phyloP scores from a whole-genome alignment of 129 eudicot species.

The Arctium lappa region DNA sequence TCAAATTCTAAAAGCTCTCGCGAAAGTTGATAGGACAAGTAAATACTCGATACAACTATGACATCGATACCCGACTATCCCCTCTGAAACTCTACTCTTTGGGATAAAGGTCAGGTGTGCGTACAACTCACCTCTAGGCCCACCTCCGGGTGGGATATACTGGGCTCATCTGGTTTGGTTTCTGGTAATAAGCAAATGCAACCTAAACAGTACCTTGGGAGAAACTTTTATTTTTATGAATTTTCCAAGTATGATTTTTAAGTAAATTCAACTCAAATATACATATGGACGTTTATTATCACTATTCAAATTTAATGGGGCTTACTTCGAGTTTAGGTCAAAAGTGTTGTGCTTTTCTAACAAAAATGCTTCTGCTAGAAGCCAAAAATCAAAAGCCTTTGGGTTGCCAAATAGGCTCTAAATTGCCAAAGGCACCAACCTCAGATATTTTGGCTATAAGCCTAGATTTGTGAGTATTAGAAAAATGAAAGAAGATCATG shows the following conservation, averaged over 20 bases:
- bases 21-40: neutral
- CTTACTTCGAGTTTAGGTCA: neutral
- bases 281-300: neutral
- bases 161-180: no score
- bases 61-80: neutral
- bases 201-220: no score
- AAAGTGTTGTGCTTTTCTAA: neutral
- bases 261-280: no score
- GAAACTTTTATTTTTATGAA: no score
- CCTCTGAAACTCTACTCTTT: neutral
- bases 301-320: neutral
- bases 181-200: no score
- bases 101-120: neutral
- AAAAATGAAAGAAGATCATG: neutral
- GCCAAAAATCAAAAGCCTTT: neutral
- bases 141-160: no score
- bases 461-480: neutral
- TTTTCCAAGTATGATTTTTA: no score
- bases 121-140: neutral
- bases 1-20: conserved; percentile 6
- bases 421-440: conserved; percentile 1
- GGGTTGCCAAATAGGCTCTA: conserved; percentile 4
- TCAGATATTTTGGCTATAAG: neutral
- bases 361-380: neutral
- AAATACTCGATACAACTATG: neutral